phyloP scores from a whole-genome alignment of 108 stramenopile genomes.

The Cyclotella atomus region DNA sequence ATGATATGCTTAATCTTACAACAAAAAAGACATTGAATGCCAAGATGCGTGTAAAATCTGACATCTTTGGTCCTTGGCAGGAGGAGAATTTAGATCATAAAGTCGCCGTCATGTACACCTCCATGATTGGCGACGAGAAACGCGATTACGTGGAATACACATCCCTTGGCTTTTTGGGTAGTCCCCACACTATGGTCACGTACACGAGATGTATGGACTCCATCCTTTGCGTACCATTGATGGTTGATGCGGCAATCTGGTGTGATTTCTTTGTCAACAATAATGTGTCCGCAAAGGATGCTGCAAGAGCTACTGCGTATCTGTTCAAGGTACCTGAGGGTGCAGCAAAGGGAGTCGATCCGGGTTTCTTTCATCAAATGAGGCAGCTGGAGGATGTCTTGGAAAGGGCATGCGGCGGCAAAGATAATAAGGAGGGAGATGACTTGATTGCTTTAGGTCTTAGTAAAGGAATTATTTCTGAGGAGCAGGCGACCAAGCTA shows the following conservation, averaged over 20 bases:
- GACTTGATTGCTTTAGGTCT: conserved; percentile 37
- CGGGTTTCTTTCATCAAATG: conserved; percentile 71
- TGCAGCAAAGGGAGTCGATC: conserved; percentile 55
- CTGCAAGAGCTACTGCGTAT: conserved; percentile 83
- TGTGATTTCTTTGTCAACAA: conserved; percentile 77
- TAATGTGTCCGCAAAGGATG: conserved; percentile 40
- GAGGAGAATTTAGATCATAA: conserved; percentile 81
- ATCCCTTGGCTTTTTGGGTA: conserved; percentile 70
- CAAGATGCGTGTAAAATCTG: conserved; percentile 83
- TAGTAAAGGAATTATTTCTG: conserved; percentile 46
- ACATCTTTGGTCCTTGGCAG: conserved; percentile 84
- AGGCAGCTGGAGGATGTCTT: conserved; percentile 48
- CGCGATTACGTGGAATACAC: conserved; percentile 91
- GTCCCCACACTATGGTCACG: conserved; percentile 86
- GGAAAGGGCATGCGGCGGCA: conserved; percentile 19
- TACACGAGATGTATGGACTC: conserved; percentile 89
- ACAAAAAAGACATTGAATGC: conserved; percentile 64
- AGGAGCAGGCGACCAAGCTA: conserved; percentile 39
- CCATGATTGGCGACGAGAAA: conserved; percentile 88
- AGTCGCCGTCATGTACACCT: conserved; percentile 85
- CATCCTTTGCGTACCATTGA: conserved; percentile 87
- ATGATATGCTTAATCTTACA: conserved; percentile 90
- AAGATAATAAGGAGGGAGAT: not conserved
- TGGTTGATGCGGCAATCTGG: conserved; percentile 86
- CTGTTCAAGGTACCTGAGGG: conserved; percentile 92